Evolutionary conservation across 2,329 filamentous ascomycete species (phyloP).

Genomic region (Aspergillus quadrilineatus): DNA sequence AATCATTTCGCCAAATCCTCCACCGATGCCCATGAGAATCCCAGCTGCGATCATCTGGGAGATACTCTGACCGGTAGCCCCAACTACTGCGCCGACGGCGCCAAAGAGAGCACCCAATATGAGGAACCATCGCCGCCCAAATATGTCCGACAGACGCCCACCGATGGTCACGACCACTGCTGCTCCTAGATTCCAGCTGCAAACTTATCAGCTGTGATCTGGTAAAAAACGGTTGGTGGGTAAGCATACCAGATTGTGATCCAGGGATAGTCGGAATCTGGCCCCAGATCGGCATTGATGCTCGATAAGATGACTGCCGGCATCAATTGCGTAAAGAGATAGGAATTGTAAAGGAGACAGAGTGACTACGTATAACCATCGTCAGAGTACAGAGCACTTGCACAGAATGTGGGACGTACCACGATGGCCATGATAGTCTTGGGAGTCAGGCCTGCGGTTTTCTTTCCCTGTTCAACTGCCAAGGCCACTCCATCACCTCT

Average conservation of each 20-base stretch:
- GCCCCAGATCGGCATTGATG: constrained; percentile 1
- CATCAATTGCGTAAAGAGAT: constrained; percentile 9
- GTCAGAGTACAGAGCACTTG: not conserved
- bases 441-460: not conserved
- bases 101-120: not conserved
- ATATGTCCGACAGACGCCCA: constrained; percentile 7
- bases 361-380: not conserved
- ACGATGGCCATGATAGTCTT: not conserved
- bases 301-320: constrained; percentile 5
- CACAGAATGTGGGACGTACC: not conserved
- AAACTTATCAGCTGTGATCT: not conserved
- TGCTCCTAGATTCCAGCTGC: constrained; percentile 4
- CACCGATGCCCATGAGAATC: not conserved
- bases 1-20: not conserved
- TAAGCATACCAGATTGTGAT: constrained; percentile 4
- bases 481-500: not conserved
- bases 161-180: constrained; percentile 5
- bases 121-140: constrained; percentile 7
- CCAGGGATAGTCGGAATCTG: constrained; percentile 2
- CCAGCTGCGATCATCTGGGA: not conserved
- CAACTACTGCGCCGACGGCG: not conserved
- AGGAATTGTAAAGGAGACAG: constrained; percentile 3
- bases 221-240: not conserved
- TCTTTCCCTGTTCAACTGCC: not conserved
- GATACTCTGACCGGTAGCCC: not conserved